A percentile compares a stretch with the other conserved stretches of the same genome.
These are phyloP conservation scores for Cyathus striatus DNA, from an alignment of 768 basidiomycete genomes.

Conservation along the genomic window DNA sequence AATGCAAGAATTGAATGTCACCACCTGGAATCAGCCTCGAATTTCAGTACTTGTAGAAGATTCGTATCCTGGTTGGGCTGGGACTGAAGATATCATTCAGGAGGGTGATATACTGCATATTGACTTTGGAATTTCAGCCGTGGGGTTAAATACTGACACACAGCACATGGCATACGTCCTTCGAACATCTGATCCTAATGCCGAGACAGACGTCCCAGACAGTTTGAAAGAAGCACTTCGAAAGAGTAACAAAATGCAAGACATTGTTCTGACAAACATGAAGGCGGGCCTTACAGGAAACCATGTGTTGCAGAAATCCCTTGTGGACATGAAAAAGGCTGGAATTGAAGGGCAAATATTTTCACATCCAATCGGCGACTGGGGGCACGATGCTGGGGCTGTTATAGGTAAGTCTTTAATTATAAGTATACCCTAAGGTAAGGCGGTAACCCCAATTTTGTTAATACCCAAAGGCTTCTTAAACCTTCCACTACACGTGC, in stretches of 20 bases:
- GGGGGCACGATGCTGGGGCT: conserved; percentile 48
- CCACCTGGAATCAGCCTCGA: conserved; percentile 52
- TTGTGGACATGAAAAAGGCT: conserved; percentile 39
- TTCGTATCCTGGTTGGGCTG: conserved; percentile 37
- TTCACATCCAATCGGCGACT: conserved; percentile 52
- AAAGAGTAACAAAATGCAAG: conserved; percentile 47
- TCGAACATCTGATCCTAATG: conserved; percentile 18
- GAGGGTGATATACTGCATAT: conserved; percentile 50
- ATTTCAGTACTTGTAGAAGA: conserved; percentile 37
- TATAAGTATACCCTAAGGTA: background rate
- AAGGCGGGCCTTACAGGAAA: conserved; percentile 41
- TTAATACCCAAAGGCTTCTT: conserved; percentile 27
- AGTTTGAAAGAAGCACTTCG: conserved; percentile 38
- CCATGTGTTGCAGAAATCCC: conserved; percentile 32
- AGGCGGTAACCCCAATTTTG: no score
- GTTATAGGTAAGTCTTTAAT: conserved; percentile 32
- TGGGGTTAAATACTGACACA: conserved; percentile 52
- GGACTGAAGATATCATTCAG: conserved; percentile 32
- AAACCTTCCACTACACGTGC: conserved; percentile 38
- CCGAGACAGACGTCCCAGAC: conserved; percentile 36
- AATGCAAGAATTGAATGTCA: conserved; percentile 39
- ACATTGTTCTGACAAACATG: conserved; percentile 41
- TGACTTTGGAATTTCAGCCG: conserved; percentile 49
- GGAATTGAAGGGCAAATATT: conserved; percentile 45
- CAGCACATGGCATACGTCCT: conserved; percentile 55